phyloP scores from a whole-genome alignment of 2,329 filamentous ascomycete genomes.

The Aspergillus pseudoterreus region DNA sequence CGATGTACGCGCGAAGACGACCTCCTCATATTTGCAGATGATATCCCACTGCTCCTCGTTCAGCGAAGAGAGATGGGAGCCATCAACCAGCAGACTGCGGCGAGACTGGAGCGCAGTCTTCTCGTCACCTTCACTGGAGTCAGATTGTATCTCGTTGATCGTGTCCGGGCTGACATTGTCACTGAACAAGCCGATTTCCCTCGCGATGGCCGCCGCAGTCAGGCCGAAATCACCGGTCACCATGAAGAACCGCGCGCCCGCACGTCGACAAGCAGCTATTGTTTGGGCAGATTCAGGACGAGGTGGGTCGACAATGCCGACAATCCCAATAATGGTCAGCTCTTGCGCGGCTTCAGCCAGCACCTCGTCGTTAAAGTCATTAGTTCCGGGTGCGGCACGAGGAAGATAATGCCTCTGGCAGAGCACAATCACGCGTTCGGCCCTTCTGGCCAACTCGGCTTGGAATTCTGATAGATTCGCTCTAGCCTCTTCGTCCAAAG shows the following conservation, averaged over 20 bases:
- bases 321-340: slow-evolving; percentile 50
- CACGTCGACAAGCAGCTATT: slow-evolving; percentile 32
- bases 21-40: slow-evolving; percentile 55
- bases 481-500: slow-evolving; percentile 48
- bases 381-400: slow-evolving; percentile 41
- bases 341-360: slow-evolving; percentile 37
- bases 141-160: slow-evolving; percentile 49
- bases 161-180: slow-evolving; percentile 51
- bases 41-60: slow-evolving; percentile 66
- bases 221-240: slow-evolving; percentile 42
- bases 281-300: slow-evolving; percentile 34
- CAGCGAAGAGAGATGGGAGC: slow-evolving; percentile 62
- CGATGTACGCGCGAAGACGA: slow-evolving; percentile 42
- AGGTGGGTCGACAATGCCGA: slow-evolving; percentile 45
- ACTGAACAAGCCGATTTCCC: slow-evolving; percentile 41
- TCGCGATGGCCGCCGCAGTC: slow-evolving; percentile 40
- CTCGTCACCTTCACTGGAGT: slow-evolving; percentile 12
- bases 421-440: slow-evolving; percentile 66
- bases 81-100: slow-evolving; percentile 61
- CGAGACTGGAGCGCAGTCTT: slow-evolving; percentile 23
- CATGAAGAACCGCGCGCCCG: slow-evolving; percentile 42
- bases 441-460: slow-evolving; percentile 64
- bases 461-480: slow-evolving; percentile 58
- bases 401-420: slow-evolving; percentile 57
- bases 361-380: slow-evolving; percentile 51